Conservation (phyloP, 2,329 filamentous ascomycete genomes). For the Golovinomyces cichoracearum region DNA sequence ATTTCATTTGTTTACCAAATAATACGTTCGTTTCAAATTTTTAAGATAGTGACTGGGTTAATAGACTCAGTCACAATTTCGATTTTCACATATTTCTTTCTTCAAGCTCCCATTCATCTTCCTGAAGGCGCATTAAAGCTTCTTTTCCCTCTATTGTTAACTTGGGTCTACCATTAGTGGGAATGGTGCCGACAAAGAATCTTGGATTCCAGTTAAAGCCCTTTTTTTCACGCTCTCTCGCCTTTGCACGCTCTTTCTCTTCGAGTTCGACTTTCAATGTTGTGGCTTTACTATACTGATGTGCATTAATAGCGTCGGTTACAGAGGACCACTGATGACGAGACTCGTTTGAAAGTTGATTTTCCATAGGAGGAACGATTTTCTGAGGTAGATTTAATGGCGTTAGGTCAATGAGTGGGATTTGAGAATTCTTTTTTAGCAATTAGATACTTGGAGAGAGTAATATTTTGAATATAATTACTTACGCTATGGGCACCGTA, state of each 20-base stretch:
- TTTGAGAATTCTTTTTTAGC: slow-evolving; percentile 29
- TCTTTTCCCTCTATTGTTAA: slow-evolving; percentile 34
- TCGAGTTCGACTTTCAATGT: slow-evolving; percentile 74
- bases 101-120: slow-evolving; percentile 16
- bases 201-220: slow-evolving; percentile 55
- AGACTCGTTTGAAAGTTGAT: slow-evolving; percentile 73
- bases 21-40: too few relatives aligned
- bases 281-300: slow-evolving; percentile 67
- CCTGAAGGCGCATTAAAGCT: slow-evolving; percentile 28
- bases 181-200: slow-evolving; percentile 50
- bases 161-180: slow-evolving; percentile 32
- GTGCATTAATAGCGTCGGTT: slow-evolving; percentile 58
- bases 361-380: slow-evolving; percentile 45
- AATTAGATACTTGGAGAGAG: slow-evolving; percentile 1
- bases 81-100: slow-evolving; percentile 5
- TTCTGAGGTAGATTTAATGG: slow-evolving; percentile 62
- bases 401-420: slow-evolving; percentile 64
- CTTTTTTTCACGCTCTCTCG: slow-evolving; percentile 46
- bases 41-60: too few relatives aligned
- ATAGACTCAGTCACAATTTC: too few relatives aligned
- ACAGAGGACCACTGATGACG: slow-evolving; percentile 69
- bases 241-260: slow-evolving; percentile 65
- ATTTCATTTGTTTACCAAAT: too few relatives aligned
- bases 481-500: slow-evolving; percentile 37
- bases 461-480: slow-evolving; percentile 7